Evolutionary conservation across 306 rosid genomes (phyloP).

Genomic region (Ochetophila trinervis): DNA sequence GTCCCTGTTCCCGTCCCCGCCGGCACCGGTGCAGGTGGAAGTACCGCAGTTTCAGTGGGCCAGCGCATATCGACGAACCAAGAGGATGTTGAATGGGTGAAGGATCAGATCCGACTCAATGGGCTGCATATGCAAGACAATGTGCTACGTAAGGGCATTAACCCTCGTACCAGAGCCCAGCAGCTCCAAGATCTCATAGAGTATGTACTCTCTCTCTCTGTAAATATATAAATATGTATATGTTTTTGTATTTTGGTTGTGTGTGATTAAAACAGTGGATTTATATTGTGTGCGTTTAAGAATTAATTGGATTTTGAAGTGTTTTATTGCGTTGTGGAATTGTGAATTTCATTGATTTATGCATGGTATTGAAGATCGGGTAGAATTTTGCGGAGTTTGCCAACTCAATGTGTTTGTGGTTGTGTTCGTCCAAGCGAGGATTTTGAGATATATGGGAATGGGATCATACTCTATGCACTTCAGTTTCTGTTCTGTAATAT

Average conservation of each 20-base stretch:
- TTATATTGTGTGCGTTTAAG: background rate
- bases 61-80: constrained; percentile 37
- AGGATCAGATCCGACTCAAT: constrained; percentile 66
- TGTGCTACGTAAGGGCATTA: constrained; percentile 86
- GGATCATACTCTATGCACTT: background rate
- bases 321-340: background rate
- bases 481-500: background rate
- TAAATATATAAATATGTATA: background rate
- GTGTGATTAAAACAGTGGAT: background rate
- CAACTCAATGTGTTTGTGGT: background rate
- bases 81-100: constrained; percentile 87
- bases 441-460: constrained; percentile 1
- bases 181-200: constrained; percentile 78
- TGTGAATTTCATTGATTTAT: constrained; percentile 1
- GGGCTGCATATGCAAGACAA: constrained; percentile 86
- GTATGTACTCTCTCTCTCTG: constrained; percentile 35
- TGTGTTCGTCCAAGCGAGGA: background rate
- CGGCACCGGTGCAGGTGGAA: constrained; percentile 8
- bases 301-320: too few species aligned
- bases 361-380: background rate
- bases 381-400: background rate
- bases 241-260: background rate
- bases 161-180: constrained; percentile 77
- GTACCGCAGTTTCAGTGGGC: constrained; percentile 6
- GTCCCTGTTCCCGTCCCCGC: background rate